Conservation (phyloP, 345 rosid species). For the Geranium brycei region DNA sequence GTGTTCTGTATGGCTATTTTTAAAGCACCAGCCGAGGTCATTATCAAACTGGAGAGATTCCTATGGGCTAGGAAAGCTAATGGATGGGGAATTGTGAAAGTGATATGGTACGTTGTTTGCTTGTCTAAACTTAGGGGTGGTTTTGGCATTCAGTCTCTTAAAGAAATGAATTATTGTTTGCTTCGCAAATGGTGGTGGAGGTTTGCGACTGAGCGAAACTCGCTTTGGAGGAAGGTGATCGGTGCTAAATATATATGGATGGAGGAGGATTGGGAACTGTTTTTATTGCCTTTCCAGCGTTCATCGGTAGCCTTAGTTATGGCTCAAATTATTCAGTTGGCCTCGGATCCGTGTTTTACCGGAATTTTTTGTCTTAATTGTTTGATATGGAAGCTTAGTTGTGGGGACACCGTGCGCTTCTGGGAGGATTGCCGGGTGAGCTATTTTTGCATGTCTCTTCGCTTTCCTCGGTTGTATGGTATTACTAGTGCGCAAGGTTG, state of each 20-base stretch:
- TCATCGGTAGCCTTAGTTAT: too few relatives aligned
- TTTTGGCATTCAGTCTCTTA: not conserved
- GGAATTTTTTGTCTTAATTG: too few relatives aligned
- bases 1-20: not conserved
- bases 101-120: not conserved
- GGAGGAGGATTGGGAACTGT: too few relatives aligned
- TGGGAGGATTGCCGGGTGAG: too few relatives aligned
- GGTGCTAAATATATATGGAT: not conserved
- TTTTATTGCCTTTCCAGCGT: too few relatives aligned
- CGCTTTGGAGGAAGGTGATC: conserved; percentile 1
- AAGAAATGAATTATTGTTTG: not conserved
- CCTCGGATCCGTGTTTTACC: too few relatives aligned
- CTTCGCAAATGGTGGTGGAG: not conserved
- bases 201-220: not conserved
- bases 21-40: not conserved
- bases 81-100: not conserved
- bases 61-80: not conserved
- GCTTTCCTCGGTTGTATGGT: too few relatives aligned
- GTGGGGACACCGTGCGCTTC: too few relatives aligned
- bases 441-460: too few relatives aligned
- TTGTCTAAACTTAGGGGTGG: not conserved
- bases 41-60: not conserved
- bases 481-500: too few relatives aligned
- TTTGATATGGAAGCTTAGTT: too few relatives aligned
- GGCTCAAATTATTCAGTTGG: too few relatives aligned